These are phyloP conservation scores for Dissophora ornata DNA, from an alignment of 192 early-diverging fungal species.

Conservation along the genomic window DNA sequence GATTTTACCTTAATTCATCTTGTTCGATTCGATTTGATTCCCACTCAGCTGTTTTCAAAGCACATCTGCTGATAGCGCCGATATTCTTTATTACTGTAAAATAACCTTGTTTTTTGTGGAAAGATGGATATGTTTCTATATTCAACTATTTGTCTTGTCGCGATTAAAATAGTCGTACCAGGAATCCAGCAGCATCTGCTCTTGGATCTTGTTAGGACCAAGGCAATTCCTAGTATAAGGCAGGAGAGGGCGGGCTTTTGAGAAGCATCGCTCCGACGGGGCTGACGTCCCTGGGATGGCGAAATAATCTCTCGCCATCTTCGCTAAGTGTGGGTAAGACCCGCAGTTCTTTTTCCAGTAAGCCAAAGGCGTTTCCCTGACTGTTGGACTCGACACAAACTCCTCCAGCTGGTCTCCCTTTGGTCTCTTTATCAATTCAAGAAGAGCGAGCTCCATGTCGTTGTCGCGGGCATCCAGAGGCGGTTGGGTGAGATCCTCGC, in stretches of 20 bases:
- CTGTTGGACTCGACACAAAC: slow-evolving; percentile 11
- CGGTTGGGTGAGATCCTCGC: neutral
- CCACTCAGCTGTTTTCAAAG: too few relatives aligned
- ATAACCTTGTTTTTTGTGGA: too few relatives aligned
- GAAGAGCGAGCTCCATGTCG: slow-evolving; percentile 21
- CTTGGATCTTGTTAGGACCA: slow-evolving; percentile 11
- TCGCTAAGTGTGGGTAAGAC: slow-evolving; percentile 12
- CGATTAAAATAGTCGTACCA: slow-evolving; percentile 21
- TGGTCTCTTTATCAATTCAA: neutral
- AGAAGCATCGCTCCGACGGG: slow-evolving; percentile 24
- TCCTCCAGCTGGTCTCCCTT: slow-evolving; percentile 16
- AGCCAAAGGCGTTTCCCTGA: neutral
- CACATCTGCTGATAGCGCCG: too few relatives aligned
- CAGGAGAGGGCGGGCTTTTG: slow-evolving; percentile 13
- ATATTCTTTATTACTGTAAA: too few relatives aligned
- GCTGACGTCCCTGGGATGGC: slow-evolving; percentile 28
- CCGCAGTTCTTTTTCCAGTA: slow-evolving; percentile 17
- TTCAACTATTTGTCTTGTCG: neutral
- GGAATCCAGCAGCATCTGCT: slow-evolving; percentile 22
- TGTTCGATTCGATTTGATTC: too few relatives aligned
- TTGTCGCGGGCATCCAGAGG: neutral
- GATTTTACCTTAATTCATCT: too few relatives aligned
- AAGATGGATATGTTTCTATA: too few relatives aligned
- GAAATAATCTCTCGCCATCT: slow-evolving; percentile 23
- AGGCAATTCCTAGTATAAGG: slow-evolving; percentile 27